Evolutionary conservation across 2,329 filamentous ascomycete genomes (phyloP), one percentile per base, ranked within the genome.

Genomic region (Endoconidiophora polonica): DNA sequence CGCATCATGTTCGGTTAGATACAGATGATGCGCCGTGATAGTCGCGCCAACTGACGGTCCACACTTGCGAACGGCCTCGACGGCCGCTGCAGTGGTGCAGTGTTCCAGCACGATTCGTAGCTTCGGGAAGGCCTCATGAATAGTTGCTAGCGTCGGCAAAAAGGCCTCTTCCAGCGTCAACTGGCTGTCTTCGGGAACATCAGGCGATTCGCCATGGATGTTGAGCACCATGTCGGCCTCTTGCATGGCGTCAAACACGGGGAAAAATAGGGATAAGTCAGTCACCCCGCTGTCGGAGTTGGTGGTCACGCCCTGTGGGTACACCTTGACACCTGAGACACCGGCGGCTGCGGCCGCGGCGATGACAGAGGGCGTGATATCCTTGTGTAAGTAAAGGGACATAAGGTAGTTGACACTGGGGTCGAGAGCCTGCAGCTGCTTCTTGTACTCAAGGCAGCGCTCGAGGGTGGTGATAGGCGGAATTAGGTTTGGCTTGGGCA

Each of bases 21-120:
- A 86, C 20, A 94, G 70, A 59, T 94, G 87, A 60, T 94, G 87
- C 2, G 86, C 84, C 0, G 87, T 94, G 56, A 94, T 86, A 7
- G 84, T 90, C 3, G 74, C 72, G 0, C 75, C 81, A 22, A 95
- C 90, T 2, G 76, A 83, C 16, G 80, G 74, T 0, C 86, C 86
- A 59, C 86, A 93, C 12, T 75, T 69, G 56, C 74, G 73, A 36
- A 95, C 88, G 1, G 86, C 80, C 55, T 83, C 76, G 3, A 94
- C 70, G 0, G 87, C 88, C 1, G 83, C 85, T 1, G 78, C 79
- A 1, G 86, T 93, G 9, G 86, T 88, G 70, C 86, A 93, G 67
- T 95, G 88, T 68, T 95, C 85, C 44, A 91, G 64, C 22, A 84
- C 68, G 53, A 81, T 79, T 38, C 72, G 74, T 40, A 93, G 70